Base-by-base conservation (phyloP, 2,329 filamentous ascomycete genomes). In the Ascochyta koolunga region DNA sequence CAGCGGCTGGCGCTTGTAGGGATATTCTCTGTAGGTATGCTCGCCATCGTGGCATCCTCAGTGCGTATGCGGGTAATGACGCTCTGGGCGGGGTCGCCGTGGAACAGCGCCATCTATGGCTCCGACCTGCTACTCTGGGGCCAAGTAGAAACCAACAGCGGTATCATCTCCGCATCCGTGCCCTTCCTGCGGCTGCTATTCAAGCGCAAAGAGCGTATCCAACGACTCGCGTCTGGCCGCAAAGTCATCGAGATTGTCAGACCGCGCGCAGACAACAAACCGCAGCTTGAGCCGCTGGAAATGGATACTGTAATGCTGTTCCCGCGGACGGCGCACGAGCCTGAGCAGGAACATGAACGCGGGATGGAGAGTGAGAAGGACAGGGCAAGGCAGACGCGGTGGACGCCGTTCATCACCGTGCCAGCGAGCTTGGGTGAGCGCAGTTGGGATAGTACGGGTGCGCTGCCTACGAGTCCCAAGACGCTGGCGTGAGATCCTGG, bases 1-100 rank as follows among this genome's bases (percentile, higher is more conserved):
- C 80, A 83, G 50, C 83, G 83, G 48, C 65, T 82, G 13, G 82
- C 81, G 0, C 75, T 87, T n/a, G 61, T 74, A 8, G 69, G 65
- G 10, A 71, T 74, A 41, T 74, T 75, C 57, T 67, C 65, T 2
- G 60, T 74, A 15, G 71, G 72, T 22, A 61, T 74, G 50, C 63
- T 75, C 56, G 71, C 71, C 18, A 72, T 74, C 15, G 56, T 72
- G 2, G 71, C 72, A 2, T 71, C 66, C 5, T 71, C 71, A 16
- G 66, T 74, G 19, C 68, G 72, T 29, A 68, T 74, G 64, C 73
- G 68, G 66, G 71, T 72, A 16, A 69, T 74, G 66, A 62, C 64
- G 24, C 58, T 74, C 3, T 75, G 72, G 72, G 59, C 68, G 0
- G 32, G 74, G 66, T 61, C 65, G 49, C 56, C 74, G 70, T 41